Conservation (phyloP, 2,329 filamentous ascomycete genomes). For the Thyridium curvatum region DNA sequence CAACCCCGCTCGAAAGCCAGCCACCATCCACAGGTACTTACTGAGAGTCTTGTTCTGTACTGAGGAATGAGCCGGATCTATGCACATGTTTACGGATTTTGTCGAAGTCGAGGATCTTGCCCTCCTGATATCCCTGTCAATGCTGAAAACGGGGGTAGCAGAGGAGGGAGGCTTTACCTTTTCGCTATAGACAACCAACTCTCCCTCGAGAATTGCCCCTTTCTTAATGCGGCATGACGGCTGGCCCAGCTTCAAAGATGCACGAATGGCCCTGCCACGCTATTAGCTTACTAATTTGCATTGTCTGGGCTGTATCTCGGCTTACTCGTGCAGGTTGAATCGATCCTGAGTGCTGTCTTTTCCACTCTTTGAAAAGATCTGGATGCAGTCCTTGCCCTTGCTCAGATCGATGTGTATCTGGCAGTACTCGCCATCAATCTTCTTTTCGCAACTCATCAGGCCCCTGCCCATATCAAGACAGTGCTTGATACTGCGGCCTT, state of each 20-base stretch:
- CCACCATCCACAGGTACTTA: conserved; percentile 29
- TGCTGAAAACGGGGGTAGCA: background rate
- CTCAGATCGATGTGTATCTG: conserved; percentile 75
- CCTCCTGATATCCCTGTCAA: conserved; percentile 28
- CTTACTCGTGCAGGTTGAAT: conserved; percentile 48
- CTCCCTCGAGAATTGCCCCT: conserved; percentile 76
- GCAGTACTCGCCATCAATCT: conserved; percentile 86
- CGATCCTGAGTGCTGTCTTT: conserved; percentile 80
- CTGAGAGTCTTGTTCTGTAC: conserved; percentile 63
- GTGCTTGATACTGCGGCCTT: conserved; percentile 66
- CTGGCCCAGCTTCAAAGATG: conserved; percentile 57
- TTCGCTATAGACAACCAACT: conserved; percentile 73
- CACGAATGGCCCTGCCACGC: conserved; percentile 44
- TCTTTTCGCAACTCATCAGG: conserved; percentile 68
- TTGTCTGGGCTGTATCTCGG: too few relatives aligned
- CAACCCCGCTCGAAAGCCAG: too few relatives aligned
- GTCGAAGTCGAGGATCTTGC: conserved; percentile 67
- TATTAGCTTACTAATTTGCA: too few relatives aligned
- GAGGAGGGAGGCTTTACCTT: conserved; percentile 28
- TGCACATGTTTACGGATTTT: conserved; percentile 76
- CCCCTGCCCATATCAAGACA: conserved; percentile 59
- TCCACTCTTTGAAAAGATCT: conserved; percentile 88
- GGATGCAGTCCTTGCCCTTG: conserved; percentile 47
- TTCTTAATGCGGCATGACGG: conserved; percentile 51
- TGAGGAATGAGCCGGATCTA: conserved; percentile 64